phyloP scores from a whole-genome alignment of 1,284 basidiomycete species.

The Ganoderma sinense region DNA sequence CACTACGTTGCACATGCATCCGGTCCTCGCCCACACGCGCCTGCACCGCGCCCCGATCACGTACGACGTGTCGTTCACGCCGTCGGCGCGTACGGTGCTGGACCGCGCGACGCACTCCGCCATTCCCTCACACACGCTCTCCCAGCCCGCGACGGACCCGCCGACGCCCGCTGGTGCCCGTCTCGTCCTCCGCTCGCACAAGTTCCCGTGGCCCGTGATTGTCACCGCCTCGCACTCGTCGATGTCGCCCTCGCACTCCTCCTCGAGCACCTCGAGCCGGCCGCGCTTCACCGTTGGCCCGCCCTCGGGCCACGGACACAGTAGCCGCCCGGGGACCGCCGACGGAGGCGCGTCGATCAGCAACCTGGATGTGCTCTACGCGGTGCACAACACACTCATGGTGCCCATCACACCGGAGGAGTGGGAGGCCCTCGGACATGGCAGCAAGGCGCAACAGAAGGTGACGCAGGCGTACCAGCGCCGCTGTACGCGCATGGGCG shows the following conservation, averaged over 20 bases:
- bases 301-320: constrained; percentile 35
- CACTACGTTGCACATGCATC: constrained; percentile 63
- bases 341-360: constrained; percentile 49
- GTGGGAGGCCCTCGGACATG: constrained; percentile 66
- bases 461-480: constrained; percentile 69
- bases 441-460: constrained; percentile 58
- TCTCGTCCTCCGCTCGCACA: constrained; percentile 63
- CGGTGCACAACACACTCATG: constrained; percentile 63
- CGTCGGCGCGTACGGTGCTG: constrained; percentile 63
- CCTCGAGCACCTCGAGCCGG: constrained; percentile 15
- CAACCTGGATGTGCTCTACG: constrained; percentile 68
- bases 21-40: constrained; percentile 62
- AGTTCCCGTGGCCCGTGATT: constrained; percentile 68
- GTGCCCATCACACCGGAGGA: constrained; percentile 67
- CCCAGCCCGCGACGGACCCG: constrained; percentile 72
- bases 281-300: constrained; percentile 43
- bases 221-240: constrained; percentile 41
- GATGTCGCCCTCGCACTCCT: constrained; percentile 36
- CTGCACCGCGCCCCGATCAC: constrained; percentile 64
- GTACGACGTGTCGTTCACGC: constrained; percentile 66
- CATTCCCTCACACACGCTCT: constrained; percentile 63
- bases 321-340: constrained; percentile 35
- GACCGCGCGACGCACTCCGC: constrained; percentile 60
- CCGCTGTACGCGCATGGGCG: constrained; percentile 65
- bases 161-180: constrained; percentile 51